Evolutionary conservation across 2,329 filamentous ascomycete species (phyloP).

Genomic region (Tolypocladium guangdongense): DNA sequence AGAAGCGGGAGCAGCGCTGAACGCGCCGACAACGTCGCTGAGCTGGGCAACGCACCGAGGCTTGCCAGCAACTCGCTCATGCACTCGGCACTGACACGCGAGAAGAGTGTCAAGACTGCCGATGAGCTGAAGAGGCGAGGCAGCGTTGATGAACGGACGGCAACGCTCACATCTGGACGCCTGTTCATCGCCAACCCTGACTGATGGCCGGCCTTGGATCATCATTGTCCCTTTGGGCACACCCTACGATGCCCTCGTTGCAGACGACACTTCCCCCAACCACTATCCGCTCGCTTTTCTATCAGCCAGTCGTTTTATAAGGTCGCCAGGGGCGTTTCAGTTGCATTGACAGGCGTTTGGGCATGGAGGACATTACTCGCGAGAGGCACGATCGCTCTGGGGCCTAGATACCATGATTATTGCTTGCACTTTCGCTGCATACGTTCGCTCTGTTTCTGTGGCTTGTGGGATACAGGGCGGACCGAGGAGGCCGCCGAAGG

Average conservation of each 20-base stretch:
- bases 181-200: conserved; percentile 84
- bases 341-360: conserved; percentile 10
- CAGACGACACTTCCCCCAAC: not conserved
- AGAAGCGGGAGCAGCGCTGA: conserved; percentile 48
- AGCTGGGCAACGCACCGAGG: conserved; percentile 37
- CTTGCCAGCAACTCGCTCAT: conserved; percentile 48
- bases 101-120: conserved; percentile 55
- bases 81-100: conserved; percentile 46
- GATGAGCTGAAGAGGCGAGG: conserved; percentile 67
- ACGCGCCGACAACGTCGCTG: conserved; percentile 48
- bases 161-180: conserved; percentile 61
- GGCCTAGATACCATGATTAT: conserved; percentile 11
- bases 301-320: conserved; percentile 1
- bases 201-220: conserved; percentile 16
- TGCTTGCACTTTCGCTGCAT: not conserved
- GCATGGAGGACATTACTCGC: conserved; percentile 7
- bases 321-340: not conserved
- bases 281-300: not conserved
- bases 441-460: conserved; percentile 2
- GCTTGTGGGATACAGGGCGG: not conserved
- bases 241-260: not conserved
- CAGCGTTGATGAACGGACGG: conserved; percentile 73
- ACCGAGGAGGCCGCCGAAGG: not conserved
- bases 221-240: not conserved
- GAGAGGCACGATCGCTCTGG: conserved; percentile 12